Base-by-base conservation (phyloP, 148 eudicot species). In the Limonium bicolor region DNA sequence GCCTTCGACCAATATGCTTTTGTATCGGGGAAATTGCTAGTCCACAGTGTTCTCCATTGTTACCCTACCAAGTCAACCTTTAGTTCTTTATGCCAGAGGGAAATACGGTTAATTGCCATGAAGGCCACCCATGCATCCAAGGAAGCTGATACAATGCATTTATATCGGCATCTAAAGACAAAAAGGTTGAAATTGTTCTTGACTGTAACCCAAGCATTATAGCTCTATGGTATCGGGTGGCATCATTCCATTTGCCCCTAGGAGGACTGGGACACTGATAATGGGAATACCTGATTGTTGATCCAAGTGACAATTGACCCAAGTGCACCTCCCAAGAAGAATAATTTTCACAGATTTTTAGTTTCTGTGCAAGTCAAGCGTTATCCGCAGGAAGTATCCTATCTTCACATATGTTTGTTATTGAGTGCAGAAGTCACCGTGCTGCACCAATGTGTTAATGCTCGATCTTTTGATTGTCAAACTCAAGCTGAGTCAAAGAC, bases 71-170 rank as follows among this genome's bases (percentile, higher is more conserved):
- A 27, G 17, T 48, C 51, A 86, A 11, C 20, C 20, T 63, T 64
- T 34, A 56, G 13, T 76, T 52, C 73, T 78, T 81, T 48, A 86
- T 53, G 28, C 69, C 31, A 85, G 50, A 15, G 78, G 41, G 42
- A 82, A 82, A 57, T 78, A 86, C 56, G 54, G 30, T 61, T 25
- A 55, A 86, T 87, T 17, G 71, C 96, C 96, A 86, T 86, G 64
- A 86, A 82, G 43, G 96, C 94, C 44, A 86, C 96, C 64, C 96
- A 93, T 27, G 85, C 96, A 58, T 85, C 95, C 39, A 85, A 66
- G 26, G 92, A 90, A 8, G 86, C 95, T 33, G 95, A 85, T 27
- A 85, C 77, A 48, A 85, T 72, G 33, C 80, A 85, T 36, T 85
- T 85, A 54, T 85, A 85, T 21, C 78, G 62, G 56, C 82, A 82